Evolutionary conservation across 1,139 yeast species (phyloP).

Genomic region (Hansenula sp.): DNA sequence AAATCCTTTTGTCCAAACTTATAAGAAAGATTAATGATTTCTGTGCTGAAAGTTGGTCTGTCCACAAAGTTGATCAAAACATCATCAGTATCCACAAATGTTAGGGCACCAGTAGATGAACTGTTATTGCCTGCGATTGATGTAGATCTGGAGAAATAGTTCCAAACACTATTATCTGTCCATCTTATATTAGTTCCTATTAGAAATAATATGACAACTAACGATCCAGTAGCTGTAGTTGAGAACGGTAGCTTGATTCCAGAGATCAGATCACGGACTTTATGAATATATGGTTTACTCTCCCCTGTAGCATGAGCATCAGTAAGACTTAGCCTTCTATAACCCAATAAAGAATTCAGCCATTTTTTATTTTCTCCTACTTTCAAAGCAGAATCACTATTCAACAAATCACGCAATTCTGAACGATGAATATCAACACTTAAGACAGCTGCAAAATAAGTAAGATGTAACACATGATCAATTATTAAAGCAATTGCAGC

Average conservation of each 20-base stretch:
- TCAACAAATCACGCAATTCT: constrained; percentile 54
- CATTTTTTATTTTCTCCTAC: constrained; percentile 4
- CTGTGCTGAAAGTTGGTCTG: constrained; percentile 10
- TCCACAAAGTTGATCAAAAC: constrained; percentile 5
- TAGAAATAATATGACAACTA: constrained; percentile 20
- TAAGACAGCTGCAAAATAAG: constrained; percentile 61
- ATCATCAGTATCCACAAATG: not conserved
- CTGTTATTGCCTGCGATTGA: not conserved
- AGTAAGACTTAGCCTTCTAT: constrained; percentile 3
- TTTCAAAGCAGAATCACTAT: constrained; percentile 11
- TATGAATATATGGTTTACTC: not conserved
- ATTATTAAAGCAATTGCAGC: constrained; percentile 41
- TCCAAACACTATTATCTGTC: constrained; percentile 17
- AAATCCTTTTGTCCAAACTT: constrained; percentile 3
- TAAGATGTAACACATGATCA: constrained; percentile 56
- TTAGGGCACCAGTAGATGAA: not conserved
- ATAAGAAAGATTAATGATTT: constrained; percentile 6
- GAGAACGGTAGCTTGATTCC: constrained; percentile 34
- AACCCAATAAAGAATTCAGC: not conserved
- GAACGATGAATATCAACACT: constrained; percentile 63
- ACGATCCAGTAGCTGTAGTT: constrained; percentile 22
- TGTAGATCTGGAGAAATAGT: not conserved
- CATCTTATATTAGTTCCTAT: constrained; percentile 25
- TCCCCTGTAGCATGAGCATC: not conserved
- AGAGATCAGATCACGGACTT: constrained; percentile 25